phyloP scores from a whole-genome alignment of 805 yeast genomes.

The Cyberlindnera meyerae region DNA sequence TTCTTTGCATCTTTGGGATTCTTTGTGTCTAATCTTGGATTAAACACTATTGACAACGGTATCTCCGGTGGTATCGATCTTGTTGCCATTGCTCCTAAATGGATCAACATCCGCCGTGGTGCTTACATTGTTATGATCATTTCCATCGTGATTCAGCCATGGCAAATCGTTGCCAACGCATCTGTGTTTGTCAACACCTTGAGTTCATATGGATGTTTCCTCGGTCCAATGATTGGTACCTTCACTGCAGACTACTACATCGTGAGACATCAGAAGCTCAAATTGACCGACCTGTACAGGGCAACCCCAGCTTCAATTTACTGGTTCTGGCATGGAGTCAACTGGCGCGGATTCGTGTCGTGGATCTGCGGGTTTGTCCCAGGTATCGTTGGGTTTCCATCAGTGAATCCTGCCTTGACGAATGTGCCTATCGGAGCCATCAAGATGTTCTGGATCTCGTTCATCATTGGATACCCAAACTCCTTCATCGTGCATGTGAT shows the following conservation, averaged over 20 bases:
- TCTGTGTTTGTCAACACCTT: conserved; percentile 22
- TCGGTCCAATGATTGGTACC: conserved; percentile 41
- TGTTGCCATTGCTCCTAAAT: conserved; percentile 45
- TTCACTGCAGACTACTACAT: conserved; percentile 32
- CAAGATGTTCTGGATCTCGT: conserved; percentile 25
- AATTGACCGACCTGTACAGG: conserved; percentile 38
- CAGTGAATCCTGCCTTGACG: conserved; percentile 26
- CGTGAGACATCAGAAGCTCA: conserved; percentile 35
- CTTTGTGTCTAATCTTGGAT: conserved; percentile 31
- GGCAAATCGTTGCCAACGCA: conserved; percentile 38
- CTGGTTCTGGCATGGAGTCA: conserved; percentile 40
- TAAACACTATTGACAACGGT: conserved; percentile 38
- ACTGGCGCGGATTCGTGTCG: conserved; percentile 36
- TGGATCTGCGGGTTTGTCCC: conserved; percentile 38
- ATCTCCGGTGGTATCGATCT: conserved; percentile 48
- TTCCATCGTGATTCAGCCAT: conserved; percentile 72
- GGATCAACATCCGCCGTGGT: conserved; percentile 59
- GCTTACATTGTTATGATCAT: conserved; percentile 62
- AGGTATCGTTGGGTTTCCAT: conserved; percentile 37
- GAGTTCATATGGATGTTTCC: conserved; percentile 31
- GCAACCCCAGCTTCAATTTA: conserved; percentile 32
- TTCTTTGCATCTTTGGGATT: conserved; percentile 37
- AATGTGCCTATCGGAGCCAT: conserved; percentile 23
- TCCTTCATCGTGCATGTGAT: conserved; percentile 21
- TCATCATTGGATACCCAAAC: conserved; percentile 25